These are phyloP conservation scores for Glutinoglossum americanum DNA, from an alignment of 495 filamentous ascomycete genomes.

Conservation along the genomic window DNA sequence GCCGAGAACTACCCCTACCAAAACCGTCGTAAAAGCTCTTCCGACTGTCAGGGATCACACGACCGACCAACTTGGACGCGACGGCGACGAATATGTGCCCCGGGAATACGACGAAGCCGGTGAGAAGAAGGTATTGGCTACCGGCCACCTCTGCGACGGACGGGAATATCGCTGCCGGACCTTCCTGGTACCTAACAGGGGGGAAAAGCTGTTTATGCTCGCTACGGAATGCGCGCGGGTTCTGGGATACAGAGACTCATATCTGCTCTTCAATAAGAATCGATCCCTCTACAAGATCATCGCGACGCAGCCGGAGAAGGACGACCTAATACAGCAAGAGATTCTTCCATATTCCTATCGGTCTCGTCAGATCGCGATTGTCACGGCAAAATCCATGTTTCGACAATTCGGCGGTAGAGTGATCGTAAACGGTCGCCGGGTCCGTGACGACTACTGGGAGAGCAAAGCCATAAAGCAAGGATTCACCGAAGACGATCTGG, in stretches of 20 bases:
- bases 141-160: conserved; percentile 58
- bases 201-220: conserved; percentile 93
- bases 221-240: conserved; percentile 95
- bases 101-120: conserved; percentile 83
- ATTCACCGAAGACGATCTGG: conserved; percentile 91
- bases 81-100: conserved; percentile 90
- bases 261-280: conserved; percentile 98
- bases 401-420: conserved; percentile 95
- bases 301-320: conserved; percentile 85
- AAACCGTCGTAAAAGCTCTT: conserved; percentile 77
- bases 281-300: conserved; percentile 95
- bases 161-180: conserved; percentile 86
- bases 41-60: conserved; percentile 95
- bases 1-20: conserved; percentile 71
- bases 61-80: conserved; percentile 78
- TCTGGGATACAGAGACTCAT: conserved; percentile 88
- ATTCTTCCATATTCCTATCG: conserved; percentile 95
- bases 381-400: conserved; percentile 98
- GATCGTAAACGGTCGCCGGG: conserved; percentile 69
- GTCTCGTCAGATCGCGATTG: conserved; percentile 93
- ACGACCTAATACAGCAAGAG: conserved; percentile 85
- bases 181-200: conserved; percentile 75
- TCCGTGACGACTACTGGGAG: conserved; percentile 98
- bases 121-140: conserved; percentile 75
- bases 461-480: conserved; percentile 91